Evolutionary conservation across 345 rosid species (phyloP), one percentile per base, ranked within the genome.

Genomic region (Bruguiera parviflora): DNA sequence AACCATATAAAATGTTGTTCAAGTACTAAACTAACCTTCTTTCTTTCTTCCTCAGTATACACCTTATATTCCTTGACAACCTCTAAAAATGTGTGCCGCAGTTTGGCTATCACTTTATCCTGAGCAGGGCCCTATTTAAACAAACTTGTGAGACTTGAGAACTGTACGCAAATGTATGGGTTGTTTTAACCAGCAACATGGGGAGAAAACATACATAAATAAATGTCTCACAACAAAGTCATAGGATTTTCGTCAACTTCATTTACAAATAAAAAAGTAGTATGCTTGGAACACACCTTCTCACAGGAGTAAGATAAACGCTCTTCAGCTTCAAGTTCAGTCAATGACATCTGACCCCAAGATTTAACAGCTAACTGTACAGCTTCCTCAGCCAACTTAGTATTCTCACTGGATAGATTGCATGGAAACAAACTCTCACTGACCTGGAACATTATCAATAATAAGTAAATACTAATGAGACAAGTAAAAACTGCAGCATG

Each of bases 321-420:
- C 72, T 94, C 98, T 81, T 94, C 98, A 56, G 97, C 95, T 85
- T 89, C 97, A 53, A 94, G 95, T 85, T 89, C 98, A 65, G 87
- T 87, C 76, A 94, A 75, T 8, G 90, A 89, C 77, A 78, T 88
- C 80, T 84, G 90, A 33, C 98, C 98, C 98, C 96, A 91, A 37
- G 91, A 70, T 77, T 82, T 85, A 51, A 81, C 90, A 71, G 97
- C 95, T 66, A 82, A 77, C 74, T 81, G 85, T 53, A 94, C 97
- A 76, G 96, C 96, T 78, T 89, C 95, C 68, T 94, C 97, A 15
- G 92, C 91, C 80, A 89, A 66, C 75, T 87, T 81, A 71, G 77
- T 66, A 69, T 84, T 94, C 77, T 84, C 83, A 73, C 71, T 74
- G 65, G 96, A 85, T 76, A 91, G 78, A 63, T 86, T 84, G 83